Evolutionary conservation across 2,329 filamentous ascomycete species (phyloP).

Genomic region (Ophiocordyceps robertsii): DNA sequence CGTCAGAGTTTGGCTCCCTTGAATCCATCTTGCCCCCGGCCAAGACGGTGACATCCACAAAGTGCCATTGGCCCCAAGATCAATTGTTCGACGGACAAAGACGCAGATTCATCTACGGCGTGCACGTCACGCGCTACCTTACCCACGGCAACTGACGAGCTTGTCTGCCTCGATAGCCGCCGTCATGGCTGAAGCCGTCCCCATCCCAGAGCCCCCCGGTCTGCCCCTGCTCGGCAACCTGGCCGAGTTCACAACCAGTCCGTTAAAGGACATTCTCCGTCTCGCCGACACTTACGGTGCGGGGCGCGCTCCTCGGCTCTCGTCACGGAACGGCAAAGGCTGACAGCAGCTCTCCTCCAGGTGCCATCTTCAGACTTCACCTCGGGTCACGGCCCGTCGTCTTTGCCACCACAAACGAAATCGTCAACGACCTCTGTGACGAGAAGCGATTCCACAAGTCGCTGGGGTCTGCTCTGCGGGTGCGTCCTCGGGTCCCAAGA

Average conservation of each 20-base stretch:
- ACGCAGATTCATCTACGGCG: too few relatives aligned
- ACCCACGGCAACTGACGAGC: background rate
- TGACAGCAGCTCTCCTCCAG: conserved; percentile 16
- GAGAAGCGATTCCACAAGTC: conserved; percentile 53
- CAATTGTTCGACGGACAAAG: too few relatives aligned
- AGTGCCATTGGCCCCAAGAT: too few relatives aligned
- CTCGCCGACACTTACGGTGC: conserved; percentile 54
- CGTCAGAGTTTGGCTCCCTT: too few relatives aligned
- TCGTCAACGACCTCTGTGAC: conserved; percentile 51
- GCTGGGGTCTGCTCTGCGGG: conserved; percentile 31
- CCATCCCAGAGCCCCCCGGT: conserved; percentile 50
- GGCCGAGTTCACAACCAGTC: conserved; percentile 46
- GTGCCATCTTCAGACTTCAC: conserved; percentile 45
- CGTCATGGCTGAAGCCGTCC: conserved; percentile 20
- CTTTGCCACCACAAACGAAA: conserved; percentile 36
- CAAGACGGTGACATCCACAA: too few relatives aligned
- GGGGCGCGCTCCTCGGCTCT: conserved; percentile 2
- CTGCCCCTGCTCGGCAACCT: conserved; percentile 55
- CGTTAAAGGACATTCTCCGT: conserved; percentile 37
- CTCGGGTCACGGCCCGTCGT: conserved; percentile 33
- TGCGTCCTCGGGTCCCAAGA: conserved; percentile 7
- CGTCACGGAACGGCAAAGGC: background rate
- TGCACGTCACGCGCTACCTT: too few relatives aligned
- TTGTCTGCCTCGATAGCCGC: background rate
- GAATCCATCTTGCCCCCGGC: too few relatives aligned